Evolutionary conservation across 2,329 filamentous ascomycete genomes (phyloP).

Genomic region (Ophiostoma novo-ulmi): DNA sequence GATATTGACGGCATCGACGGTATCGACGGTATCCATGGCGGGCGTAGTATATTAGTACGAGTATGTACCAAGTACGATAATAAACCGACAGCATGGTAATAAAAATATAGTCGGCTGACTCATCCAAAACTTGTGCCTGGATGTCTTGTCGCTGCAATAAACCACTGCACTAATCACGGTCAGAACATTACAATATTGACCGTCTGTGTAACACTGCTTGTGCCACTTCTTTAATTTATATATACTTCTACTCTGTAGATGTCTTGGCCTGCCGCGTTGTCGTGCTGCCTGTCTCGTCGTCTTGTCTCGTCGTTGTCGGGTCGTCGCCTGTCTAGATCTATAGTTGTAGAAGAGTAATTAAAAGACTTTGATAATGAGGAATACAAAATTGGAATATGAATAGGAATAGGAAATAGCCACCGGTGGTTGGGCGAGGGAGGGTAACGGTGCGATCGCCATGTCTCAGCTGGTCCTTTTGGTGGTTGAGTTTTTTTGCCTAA

Average conservation of each 20-base stretch:
- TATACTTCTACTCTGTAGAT: not conserved
- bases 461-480: not conserved
- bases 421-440: constrained; percentile 11
- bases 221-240: not conserved
- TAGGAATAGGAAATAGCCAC: not conserved
- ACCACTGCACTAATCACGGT: not conserved
- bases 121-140: constrained; percentile 8
- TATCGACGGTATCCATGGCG: not conserved
- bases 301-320: constrained; percentile 8
- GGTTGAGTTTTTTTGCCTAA: not conserved
- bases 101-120: not conserved
- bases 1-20: not conserved
- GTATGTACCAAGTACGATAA: too few relatives aligned
- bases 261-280: not conserved
- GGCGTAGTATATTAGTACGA: not conserved
- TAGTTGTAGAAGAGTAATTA: not conserved
- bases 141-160: not conserved
- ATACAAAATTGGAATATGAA: not conserved
- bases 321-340: not conserved
- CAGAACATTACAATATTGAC: not conserved
- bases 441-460: not conserved
- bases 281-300: not conserved
- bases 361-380: not conserved
- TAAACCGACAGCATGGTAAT: too few relatives aligned
- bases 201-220: not conserved